Evolutionary conservation across 2,329 filamentous ascomycete genomes (phyloP), one percentile per base, ranked within the genome.

Genomic region (Aspergillus arachidicola): DNA sequence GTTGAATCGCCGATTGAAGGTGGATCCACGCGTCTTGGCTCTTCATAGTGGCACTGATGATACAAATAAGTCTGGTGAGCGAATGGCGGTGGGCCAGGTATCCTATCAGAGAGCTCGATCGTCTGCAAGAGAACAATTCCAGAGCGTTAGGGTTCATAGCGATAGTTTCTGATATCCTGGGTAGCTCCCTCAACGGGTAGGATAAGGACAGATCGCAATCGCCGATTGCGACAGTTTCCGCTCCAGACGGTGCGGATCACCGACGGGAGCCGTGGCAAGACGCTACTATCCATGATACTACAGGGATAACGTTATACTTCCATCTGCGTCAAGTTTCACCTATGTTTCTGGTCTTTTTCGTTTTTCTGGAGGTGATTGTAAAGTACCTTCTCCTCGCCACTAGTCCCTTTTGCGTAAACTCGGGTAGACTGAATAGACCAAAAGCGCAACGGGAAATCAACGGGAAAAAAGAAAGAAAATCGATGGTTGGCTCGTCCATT

Each of bases 21-120:
- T 55, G 51, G 51, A 38, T 55, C 51, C 16, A 34, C 51, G 34
- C 16, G 32, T 55, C 51, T 55, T 55, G 51, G 51, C 30, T 36
- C 51, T 54, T 10, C 2, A 54, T 11, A 28, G 16, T 51, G 9
- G 51, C 10, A 23, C 51, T 28, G 21, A 32, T 51, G 32, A 55
- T 55, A 32, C 34, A 55, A 26, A 10, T 19, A 11, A 3, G n/a
- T 54, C 10, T 54, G 19, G n/a, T 34, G 30, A 12, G 32, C 10
- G 16, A 32, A 26, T 16, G 19, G 21, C 21, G 23, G 50, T 32
- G 16, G 50, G 6, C 23, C 5, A 36, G 51, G 3, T n/a, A 36
- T 23, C 51, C 51, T 54, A 34, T 54, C 28, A 36, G 19, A 11
- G 30, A 19, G 4, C 9, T n/a, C 26, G 16, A 19, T 30, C 26